Conservation (phyloP, 495 filamentous ascomycete genomes). For the Daldinia concentrica region DNA sequence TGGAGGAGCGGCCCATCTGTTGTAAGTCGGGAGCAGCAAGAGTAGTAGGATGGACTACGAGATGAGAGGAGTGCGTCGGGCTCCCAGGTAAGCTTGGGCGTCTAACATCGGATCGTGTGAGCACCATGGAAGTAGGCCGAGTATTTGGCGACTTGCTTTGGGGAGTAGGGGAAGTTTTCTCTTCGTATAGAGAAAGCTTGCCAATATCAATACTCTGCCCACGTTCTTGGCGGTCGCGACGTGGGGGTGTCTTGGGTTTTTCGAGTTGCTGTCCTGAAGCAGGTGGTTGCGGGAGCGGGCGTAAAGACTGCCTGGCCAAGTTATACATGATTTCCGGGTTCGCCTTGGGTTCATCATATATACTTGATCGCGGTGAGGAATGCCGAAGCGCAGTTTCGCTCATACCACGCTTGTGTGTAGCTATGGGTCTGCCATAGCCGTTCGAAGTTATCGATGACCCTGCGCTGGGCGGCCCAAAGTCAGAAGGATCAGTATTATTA, state of each 20-base stretch:
- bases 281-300: conserved; percentile 78
- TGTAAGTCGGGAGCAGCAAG: conserved; percentile 75
- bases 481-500: conserved; percentile 59
- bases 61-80: conserved; percentile 47
- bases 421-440: conserved; percentile 54
- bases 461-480: conserved; percentile 77
- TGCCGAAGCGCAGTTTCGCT: conserved; percentile 66
- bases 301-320: conserved; percentile 76
- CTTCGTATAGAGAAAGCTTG: conserved; percentile 54
- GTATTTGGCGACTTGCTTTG: conserved; percentile 53
- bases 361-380: conserved; percentile 42
- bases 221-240: conserved; percentile 52
- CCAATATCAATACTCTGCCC: conserved; percentile 63
- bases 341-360: conserved; percentile 54
- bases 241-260: conserved; percentile 33
- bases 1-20: conserved; percentile 82
- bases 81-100: conserved; percentile 45
- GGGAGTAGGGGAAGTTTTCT: conserved; percentile 50
- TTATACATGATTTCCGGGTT: conserved; percentile 69
- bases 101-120: conserved; percentile 61
- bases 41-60: conserved; percentile 52
- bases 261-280: conserved; percentile 55
- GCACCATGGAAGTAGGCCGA: conserved; percentile 63
- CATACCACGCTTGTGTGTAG: conserved; percentile 77
- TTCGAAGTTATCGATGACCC: conserved; percentile 80